Evolutionary conservation across 371 early-diverging fungal genomes (phyloP).

Genomic region (Amoeboaphelidium protococcarum): DNA sequence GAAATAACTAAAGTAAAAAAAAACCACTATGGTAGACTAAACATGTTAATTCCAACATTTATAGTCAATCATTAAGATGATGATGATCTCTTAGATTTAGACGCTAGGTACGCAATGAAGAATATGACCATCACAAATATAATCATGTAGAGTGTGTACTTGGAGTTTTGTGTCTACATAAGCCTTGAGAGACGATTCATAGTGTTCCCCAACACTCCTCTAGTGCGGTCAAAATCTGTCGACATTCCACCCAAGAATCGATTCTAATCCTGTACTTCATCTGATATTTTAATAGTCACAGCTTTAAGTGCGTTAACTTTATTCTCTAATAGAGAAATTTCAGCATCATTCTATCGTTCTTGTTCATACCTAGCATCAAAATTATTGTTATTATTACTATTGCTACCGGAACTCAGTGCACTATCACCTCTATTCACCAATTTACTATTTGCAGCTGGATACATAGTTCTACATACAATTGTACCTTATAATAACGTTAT

Average conservation of each 20-base stretch:
- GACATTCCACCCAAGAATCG: background rate
- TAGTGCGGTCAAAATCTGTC: background rate
- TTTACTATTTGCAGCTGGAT: no score
- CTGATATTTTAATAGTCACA: background rate
- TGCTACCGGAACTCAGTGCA: no score
- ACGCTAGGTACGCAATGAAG: background rate
- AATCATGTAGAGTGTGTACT: background rate
- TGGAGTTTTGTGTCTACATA: background rate
- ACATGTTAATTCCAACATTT: no score
- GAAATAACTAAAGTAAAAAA: no score
- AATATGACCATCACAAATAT: background rate
- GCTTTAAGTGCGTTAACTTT: background rate
- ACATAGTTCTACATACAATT: no score
- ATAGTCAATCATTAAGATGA: background rate
- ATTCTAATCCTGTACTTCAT: background rate
- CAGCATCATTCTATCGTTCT: background rate
- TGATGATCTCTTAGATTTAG: background rate
- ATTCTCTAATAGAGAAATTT: background rate
- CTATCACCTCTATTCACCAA: no score
- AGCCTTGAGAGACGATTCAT: background rate
- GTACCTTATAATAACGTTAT: no score
- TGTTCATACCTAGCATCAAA: no score
- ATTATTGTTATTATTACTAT: no score
- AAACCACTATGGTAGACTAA: no score
- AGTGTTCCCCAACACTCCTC: background rate